Conservation (phyloP, 1,284 basidiomycete genomes). For the Microbotryomycetes sp. region DNA sequence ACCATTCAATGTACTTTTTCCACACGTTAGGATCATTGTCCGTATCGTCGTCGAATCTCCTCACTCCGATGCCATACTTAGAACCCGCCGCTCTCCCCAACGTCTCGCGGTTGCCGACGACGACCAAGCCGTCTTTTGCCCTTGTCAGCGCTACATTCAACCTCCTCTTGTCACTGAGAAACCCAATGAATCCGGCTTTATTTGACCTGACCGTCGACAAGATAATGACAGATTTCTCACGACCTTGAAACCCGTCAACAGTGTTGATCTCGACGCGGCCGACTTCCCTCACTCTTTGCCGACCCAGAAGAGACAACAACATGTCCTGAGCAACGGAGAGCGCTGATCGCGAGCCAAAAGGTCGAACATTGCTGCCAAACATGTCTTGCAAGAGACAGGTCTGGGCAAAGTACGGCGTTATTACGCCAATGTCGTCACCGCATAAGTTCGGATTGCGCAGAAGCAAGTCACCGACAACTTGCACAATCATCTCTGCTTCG, state of each 20-base stretch:
- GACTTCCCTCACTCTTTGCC: conserved; percentile 57
- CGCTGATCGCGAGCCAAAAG: not conserved
- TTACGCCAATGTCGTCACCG: conserved; percentile 73
- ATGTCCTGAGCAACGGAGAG: conserved; percentile 2
- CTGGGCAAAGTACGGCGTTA: conserved; percentile 78
- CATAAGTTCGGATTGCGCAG: conserved; percentile 57
- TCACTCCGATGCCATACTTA: conserved; percentile 32
- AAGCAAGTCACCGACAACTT: conserved; percentile 69
- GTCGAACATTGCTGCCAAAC: conserved; percentile 42
- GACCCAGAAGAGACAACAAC: conserved; percentile 51
- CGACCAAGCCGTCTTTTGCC: conserved; percentile 55
- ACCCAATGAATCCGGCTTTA: conserved; percentile 64
- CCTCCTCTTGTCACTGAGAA: conserved; percentile 76
- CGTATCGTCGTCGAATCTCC: not conserved
- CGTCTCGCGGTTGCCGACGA: conserved; percentile 58
- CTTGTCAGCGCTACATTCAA: conserved; percentile 73
- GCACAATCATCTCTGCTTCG: conserved; percentile 68
- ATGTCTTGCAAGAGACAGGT: conserved; percentile 52
- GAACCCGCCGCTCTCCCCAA: conserved; percentile 43
- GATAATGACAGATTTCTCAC: conserved; percentile 84
- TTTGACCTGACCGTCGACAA: conserved; percentile 86
- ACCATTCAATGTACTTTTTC: not conserved
- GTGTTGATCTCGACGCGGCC: conserved; percentile 70
- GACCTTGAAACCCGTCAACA: conserved; percentile 87
- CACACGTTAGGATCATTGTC: not conserved